Conservation (phyloP, 352 stramenopile genomes). For the Pythium vanterpoolii region DNA sequence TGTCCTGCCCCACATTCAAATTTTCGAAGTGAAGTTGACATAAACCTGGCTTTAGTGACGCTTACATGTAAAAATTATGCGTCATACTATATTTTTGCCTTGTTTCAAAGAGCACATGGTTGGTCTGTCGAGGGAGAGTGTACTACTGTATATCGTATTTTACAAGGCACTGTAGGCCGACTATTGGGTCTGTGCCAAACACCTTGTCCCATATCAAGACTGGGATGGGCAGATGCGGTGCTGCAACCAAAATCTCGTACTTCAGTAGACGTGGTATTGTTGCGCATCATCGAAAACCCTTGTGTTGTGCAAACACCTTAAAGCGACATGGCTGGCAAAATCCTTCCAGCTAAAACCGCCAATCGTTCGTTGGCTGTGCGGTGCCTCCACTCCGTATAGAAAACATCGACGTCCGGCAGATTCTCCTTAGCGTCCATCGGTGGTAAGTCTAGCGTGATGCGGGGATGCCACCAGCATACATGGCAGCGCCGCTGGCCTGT, state of each 20-base stretch:
- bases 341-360: conserved; percentile 13
- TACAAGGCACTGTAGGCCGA: conserved; percentile 12
- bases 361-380: conserved; percentile 19
- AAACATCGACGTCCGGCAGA: background rate
- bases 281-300: conserved; percentile 20
- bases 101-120: background rate
- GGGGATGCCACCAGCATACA: background rate
- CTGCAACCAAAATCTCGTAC: conserved; percentile 3
- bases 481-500: background rate
- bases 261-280: conserved; percentile 5
- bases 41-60: background rate
- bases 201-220: conserved; percentile 10
- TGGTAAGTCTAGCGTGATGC: background rate
- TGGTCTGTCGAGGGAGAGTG: conserved; percentile 4
- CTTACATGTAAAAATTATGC: background rate
- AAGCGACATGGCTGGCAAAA: background rate
- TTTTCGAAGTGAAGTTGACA: conserved; percentile 10
- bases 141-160: background rate
- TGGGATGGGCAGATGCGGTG: conserved; percentile 1
- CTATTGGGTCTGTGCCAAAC: conserved; percentile 1
- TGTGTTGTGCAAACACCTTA: conserved; percentile 26
- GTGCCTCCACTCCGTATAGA: background rate
- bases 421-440: background rate
- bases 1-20: conserved; percentile 6
- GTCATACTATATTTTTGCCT: background rate